Evolutionary conservation across 2,329 filamentous ascomycete genomes (phyloP), one percentile per base, ranked within the genome.

Genomic region (Xylariaceae sp.): DNA sequence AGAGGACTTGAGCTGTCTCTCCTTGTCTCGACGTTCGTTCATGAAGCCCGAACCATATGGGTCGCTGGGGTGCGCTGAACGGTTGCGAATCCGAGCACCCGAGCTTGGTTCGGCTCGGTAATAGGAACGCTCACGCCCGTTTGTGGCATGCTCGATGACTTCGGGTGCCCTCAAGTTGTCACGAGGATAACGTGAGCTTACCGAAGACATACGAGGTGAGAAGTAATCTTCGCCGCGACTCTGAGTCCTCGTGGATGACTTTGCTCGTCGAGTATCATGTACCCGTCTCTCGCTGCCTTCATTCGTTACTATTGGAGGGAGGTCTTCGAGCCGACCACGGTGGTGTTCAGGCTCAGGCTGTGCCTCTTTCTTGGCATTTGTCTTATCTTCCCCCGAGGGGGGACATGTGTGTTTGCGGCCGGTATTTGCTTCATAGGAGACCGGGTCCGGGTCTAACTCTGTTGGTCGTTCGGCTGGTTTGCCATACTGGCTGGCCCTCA

Each of bases 81-180:
- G 64, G 55, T 65, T 59, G 17, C 67, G 69, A 42, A 57, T 59
- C 37, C 64, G 61, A 7, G 62, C 6, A 17, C 62, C 62, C 47
- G 68, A 60, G 35, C 61, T 67, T 37, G 61, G 60, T 18, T 66
- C 64, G 18, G 70, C 67, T 56, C 64, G 67, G 52, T 70, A 70
- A 47, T 72, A 72, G 8, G 61, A 51, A 35, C 68, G 64, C 51
- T 72, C 71, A 50, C 70, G 68, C 42, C 70, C 70, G 53, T 67
- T 67, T 15, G 69, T 71, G 23, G 67, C 60, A 48, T 72, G 66
- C 55, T 71, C 69, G 47, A 77, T 71, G 4, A 75, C 67, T 62
- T 82, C 79, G 30, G 80, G 79, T 6, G 81, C 80, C 15, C 80
- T 71, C 53, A 77, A 74, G 34, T 72, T 76, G 35, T 77, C 77